Base-by-base conservation (phyloP, 2,329 filamentous ascomycete genomes). In the Trichoderma arundinaceum region DNA sequence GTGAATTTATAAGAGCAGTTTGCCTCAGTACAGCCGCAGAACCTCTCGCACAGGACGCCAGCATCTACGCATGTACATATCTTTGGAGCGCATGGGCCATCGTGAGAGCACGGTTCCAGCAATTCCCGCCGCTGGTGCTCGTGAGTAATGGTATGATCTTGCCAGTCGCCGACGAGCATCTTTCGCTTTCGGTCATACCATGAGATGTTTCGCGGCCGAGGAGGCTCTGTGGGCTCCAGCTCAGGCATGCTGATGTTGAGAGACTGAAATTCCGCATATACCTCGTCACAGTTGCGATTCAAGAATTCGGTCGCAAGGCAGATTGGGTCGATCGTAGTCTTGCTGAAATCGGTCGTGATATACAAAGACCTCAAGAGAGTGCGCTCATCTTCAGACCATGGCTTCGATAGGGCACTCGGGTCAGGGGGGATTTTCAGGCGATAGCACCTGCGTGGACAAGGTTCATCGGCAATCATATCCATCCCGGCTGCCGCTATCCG, bases 31-130 rank as follows among this genome's bases (percentile, higher is more conserved):
- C 88, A 91, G 9, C 82, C 81, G 68, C 91, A 94, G 67, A 87
- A 88, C 69, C 90, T 90, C 69, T 94, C 91, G 72, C 91, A 94
- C 17, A 90, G 82, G 19, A 92, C 78, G 15, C 82, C 82, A 9
- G 84, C 80, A 54, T 81, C 76, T 15, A 86, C 87, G 72, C 91
- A 94, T 1, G 82, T 78, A 70, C 91, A 94, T 12, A 82, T 83
- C 4, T 78, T 78, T 3, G 77, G 77, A 15, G 84, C 84, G 74
- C 91, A 94, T 2, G 87, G 83, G 0, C 90, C 90, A 33, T 88
- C 84, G 71, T 94, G 91, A 59, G 83, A 83, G 71, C 91, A 94
- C 3, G 90, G 88, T 64, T 88, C 85, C 58, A 86, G 84, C 1
- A 85, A 79, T 39, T 85, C 83, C 43, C 86, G 82, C 15, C 83